Base-by-base conservation (phyloP, 2,329 filamentous ascomycete genomes). In the Nannizziopsis arthrosporioides region DNA sequence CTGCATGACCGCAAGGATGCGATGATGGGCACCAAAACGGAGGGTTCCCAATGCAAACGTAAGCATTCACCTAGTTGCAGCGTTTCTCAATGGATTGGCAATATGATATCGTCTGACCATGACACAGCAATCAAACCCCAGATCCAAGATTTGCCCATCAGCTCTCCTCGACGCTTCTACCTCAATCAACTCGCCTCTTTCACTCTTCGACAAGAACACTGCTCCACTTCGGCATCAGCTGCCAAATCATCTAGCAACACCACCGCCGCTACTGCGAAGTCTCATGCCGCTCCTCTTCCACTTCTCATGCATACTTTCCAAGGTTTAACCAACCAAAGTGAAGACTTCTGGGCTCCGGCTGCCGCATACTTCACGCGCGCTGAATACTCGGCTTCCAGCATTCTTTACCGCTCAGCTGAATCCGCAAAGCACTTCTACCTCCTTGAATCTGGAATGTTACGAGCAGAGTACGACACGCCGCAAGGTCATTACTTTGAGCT, bases 221-320 rank as follows among this genome's bases (percentile, higher is more conserved):
- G 35, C 12, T 47, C 42, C 37, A 18, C 46, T 19, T 22, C 43
- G 15, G 27, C 41, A 15, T 32, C 42, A 30, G 15, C 42, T 6
- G 11, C 12, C 42, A 45, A 45, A 45, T 34, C 39, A 15, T 6
- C 35, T 35, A 5, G 31, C 40, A 11, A 38, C 19, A 53, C 60
- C 39, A 18, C 11, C 42, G 35, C 42, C 42, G 35, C 18, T 35
- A n/a, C 42, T 4, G 70, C 75, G 4, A 73, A 77, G 1, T 84
- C 81, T 59, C 96, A 89, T 84, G 81, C 84, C 55, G 88, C 95
- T 61, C 92, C 92, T 0, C 77, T 96, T 6, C 84, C 86, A 1
- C 78, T 98, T 41, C 86, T 98, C 65, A 75, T 98, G 18, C 90
- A 95, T 63, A 86, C 92, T n/a, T 96, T 98, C 68, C 84, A 92